Base-by-base conservation (phyloP, 768 basidiomycete species). In the Mycena maculata region DNA sequence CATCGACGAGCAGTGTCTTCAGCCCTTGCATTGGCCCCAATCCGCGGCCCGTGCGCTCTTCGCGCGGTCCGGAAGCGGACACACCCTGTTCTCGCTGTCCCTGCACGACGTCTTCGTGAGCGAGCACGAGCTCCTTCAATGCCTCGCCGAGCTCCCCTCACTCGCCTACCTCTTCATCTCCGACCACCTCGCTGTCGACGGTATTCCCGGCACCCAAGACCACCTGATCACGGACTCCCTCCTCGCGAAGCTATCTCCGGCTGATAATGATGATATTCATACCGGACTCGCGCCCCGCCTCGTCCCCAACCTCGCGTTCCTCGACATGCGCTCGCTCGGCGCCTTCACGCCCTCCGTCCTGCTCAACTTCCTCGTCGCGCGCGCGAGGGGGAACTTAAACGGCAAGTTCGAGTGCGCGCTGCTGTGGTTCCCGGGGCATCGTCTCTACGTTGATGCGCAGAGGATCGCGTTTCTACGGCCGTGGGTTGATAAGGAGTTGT, bases 191-290 rank as follows among this genome's bases (percentile, higher is more conserved):
- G 7, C 30, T 1, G 4, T 2, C 9, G 50, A n/a, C 7, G n/a
- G 8, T 8, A 20, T 16, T 7, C 44, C 6, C 22, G 20, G 4
- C 30, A n/a, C 12, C 16, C 28, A 23, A 1, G 12, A 4, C 2
- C 20, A 60, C 23, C 31, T 60, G 31, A 49, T 49, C 58, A 49
- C 58, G 9, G 48, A 60, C 7, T 41, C 25, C 10, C 36, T 60
- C 20, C 36, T 60, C 12, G 12, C 13, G 22, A 9, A 6, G 9
- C 47, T 36, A 15, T 12, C 55, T 18, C 42, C 41, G 3, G 2
- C 6, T 8, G 1, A 4, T 18, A 23, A 27, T 7, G 6, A 6
- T 36, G 33, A 13, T 36, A 13, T 13, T 13, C 6, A n/a, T 15
- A 10, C 41, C 18, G 1, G 6, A 13, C 33, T 36, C 20, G 7